Conservation (phyloP, 2,329 filamentous ascomycete genomes). For the Aspergillus fischeri region DNA sequence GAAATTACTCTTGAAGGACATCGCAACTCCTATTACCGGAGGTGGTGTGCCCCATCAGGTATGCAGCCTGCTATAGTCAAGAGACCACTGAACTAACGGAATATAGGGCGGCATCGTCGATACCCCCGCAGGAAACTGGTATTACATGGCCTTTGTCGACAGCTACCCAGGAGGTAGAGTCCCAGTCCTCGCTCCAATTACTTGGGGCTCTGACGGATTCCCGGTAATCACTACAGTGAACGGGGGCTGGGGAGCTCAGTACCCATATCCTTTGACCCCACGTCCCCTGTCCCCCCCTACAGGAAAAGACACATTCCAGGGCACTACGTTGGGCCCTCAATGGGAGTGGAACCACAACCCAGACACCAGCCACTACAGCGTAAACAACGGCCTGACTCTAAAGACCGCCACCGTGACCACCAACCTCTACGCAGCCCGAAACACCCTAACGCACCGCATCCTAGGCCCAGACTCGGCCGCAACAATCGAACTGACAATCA, state of each 20-base stretch:
- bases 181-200: conserved; percentile 54
- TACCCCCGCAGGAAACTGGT: conserved; percentile 52
- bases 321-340: conserved; percentile 38
- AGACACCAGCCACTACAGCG: conserved; percentile 44
- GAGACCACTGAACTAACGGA: neutral
- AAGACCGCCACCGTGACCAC: conserved; percentile 50
- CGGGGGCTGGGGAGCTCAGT: conserved; percentile 46
- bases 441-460: conserved; percentile 42
- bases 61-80: neutral
- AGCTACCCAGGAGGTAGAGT: conserved; percentile 55
- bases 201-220: conserved; percentile 51
- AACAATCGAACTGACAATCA: conserved; percentile 50
- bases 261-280: conserved; percentile 29
- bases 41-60: conserved; percentile 49
- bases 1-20: conserved; percentile 41
- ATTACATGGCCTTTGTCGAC: conserved; percentile 56
- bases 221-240: conserved; percentile 43
- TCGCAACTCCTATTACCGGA: conserved; percentile 42
- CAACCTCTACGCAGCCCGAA: conserved; percentile 45
- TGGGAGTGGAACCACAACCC: conserved; percentile 65
- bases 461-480: conserved; percentile 40
- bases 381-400: conserved; percentile 46
- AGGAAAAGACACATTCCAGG: conserved; percentile 47
- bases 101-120: conserved; percentile 50
- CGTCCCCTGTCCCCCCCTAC: conserved; percentile 23